Percentiles rank a stretch among this genome's conserved stretches.
These are phyloP conservation scores for Candida golubevii DNA, from an alignment of 805 yeast species.

Conservation along the genomic window DNA sequence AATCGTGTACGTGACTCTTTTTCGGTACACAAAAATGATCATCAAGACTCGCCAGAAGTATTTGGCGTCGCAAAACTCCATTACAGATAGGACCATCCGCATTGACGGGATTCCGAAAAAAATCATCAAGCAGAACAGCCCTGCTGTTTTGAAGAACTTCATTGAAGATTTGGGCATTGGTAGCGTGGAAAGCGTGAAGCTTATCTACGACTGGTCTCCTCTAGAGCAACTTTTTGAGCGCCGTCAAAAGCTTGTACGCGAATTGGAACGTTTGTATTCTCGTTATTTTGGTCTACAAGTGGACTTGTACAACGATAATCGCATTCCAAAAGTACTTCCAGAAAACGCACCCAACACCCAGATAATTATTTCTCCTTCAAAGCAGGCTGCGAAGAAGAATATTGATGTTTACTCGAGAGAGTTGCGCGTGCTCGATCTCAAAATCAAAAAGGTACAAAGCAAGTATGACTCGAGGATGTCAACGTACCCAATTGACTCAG, in stretches of 20 bases:
- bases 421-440: constrained; percentile 33
- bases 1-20: constrained; percentile 43
- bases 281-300: constrained; percentile 40
- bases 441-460: constrained; percentile 33
- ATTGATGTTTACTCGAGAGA: constrained; percentile 32
- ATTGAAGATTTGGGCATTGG: constrained; percentile 56
- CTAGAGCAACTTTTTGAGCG: constrained; percentile 35
- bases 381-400: constrained; percentile 20
- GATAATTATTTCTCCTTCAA: constrained; percentile 7
- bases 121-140: constrained; percentile 35
- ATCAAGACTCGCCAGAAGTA: constrained; percentile 52
- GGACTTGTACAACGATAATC: constrained; percentile 31
- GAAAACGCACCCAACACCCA: constrained; percentile 10
- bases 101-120: constrained; percentile 51
- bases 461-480: constrained; percentile 27
- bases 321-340: constrained; percentile 32
- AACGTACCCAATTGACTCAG: constrained; percentile 23
- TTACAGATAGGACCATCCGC: constrained; percentile 56
- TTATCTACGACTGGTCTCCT: constrained; percentile 44
- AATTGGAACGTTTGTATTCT: constrained; percentile 42
- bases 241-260: constrained; percentile 27
- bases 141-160: constrained; percentile 41
- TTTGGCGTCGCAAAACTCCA: constrained; percentile 54
- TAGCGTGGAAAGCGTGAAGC: constrained; percentile 45
- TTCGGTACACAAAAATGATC: constrained; percentile 45